A percentile compares a stretch with the other conserved stretches of the same genome.
These are phyloP conservation scores for Alternaria panax DNA, from an alignment of 2,329 filamentous ascomycete species.

Conservation along the genomic window DNA sequence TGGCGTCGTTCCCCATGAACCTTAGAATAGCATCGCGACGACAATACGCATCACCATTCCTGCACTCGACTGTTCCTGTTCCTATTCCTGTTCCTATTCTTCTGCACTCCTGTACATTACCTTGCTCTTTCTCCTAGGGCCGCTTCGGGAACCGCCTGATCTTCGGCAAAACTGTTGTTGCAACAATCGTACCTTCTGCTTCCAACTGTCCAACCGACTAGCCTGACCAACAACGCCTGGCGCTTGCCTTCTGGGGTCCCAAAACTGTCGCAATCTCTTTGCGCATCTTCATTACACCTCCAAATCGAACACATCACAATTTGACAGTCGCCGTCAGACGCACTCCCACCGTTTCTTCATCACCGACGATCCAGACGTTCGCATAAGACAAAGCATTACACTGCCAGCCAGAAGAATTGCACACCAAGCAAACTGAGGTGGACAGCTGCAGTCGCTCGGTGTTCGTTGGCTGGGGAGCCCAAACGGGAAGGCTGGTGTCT, in stretches of 20 bases:
- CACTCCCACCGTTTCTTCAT: background rate
- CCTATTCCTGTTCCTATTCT: background rate
- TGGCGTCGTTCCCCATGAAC: conserved; percentile 11
- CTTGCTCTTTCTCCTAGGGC: background rate
- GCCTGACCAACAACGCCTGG: background rate
- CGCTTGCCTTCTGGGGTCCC: background rate
- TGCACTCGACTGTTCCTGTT: background rate
- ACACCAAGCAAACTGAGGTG: conserved; percentile 2
- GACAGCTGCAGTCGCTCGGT: conserved; percentile 19
- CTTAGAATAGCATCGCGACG: conserved; percentile 9
- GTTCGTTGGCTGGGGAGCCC: conserved; percentile 20
- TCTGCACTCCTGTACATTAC: background rate
- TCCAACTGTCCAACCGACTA: conserved; percentile 3
- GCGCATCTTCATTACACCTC: background rate
- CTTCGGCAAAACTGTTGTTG: conserved; percentile 6
- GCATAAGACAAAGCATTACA: background rate
- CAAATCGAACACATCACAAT: background rate
- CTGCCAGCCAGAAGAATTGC: background rate
- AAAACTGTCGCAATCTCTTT: background rate
- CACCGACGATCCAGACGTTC: conserved; percentile 1
- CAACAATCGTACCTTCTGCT: conserved; percentile 8
- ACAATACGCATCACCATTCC: conserved; percentile 5
- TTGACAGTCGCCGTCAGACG: background rate
- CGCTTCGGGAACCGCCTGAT: conserved; percentile 3
- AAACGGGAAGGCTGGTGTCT: conserved; percentile 28